Evolutionary conservation across 108 stramenopile species (phyloP), one percentile per base, ranked within the genome.

Genomic region (Asterionellopsis glacialis): DNA sequence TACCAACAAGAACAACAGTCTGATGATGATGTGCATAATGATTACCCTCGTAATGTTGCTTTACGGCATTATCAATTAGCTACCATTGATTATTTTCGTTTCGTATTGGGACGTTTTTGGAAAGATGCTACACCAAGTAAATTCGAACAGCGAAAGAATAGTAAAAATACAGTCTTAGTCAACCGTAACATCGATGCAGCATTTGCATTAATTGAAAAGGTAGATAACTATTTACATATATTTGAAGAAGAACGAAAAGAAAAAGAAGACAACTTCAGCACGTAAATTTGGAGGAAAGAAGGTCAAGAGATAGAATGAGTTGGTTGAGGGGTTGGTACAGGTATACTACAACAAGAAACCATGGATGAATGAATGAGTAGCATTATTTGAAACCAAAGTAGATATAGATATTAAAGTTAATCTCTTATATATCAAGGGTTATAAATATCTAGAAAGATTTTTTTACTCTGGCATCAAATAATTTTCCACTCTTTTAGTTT

Each of bases 101-200:
- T 76, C 50, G 63, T 76, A 27, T 43, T 76, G 41, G 75, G 71
- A 9, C 60, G 75, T 22, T 69, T 76, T 52, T 76, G 75, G 75
- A 44, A 49, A 13, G 57, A 38, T 44, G 70, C 75, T 18, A 72
- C 67, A 22, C 71, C 62, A 11, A 67, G 58, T 22, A 9, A 2
- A 48, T 82, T 89, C 54, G 76, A 67, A 21, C 78, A 83, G 58
- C 69, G 67, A 47, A 83, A 76, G 40, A 51, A 69, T 14, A 80
- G 67, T 57, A 74, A 72, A 54, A 91, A 91, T 51, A 76, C 74
- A 14, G 80, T 70, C 0, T 63, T 87, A 51, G 78, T 91, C 47
- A 87, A 91, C 68, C 73, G 89, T 11, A 66, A 80, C 70, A 40
- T 80, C 0, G 71, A 77, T 7, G 79, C 85, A 9, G 89, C 85